Conservation (phyloP, 257 asterid species). For the Nicotiana obtusifolia region DNA sequence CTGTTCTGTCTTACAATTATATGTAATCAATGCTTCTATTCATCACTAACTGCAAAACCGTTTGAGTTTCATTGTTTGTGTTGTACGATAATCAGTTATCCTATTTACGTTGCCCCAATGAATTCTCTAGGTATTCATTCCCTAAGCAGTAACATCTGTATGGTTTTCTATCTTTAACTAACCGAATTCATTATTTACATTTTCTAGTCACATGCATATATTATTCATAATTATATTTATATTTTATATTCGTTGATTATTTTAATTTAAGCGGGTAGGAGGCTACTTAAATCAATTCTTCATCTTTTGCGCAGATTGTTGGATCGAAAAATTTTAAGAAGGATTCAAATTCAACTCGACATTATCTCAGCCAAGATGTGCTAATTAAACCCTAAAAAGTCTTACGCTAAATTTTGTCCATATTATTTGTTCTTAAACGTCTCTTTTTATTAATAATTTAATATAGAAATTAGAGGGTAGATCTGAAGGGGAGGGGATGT, state of each 20-base stretch:
- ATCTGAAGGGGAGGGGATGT: too few species aligned
- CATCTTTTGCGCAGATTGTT: neutral
- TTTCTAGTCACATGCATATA: too few species aligned
- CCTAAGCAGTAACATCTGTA: neutral
- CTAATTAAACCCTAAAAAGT: neutral
- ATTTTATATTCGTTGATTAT: too few species aligned
- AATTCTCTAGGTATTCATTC: neutral
- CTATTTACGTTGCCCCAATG: neutral
- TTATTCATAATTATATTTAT: too few species aligned
- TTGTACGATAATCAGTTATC: neutral
- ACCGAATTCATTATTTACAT: too few species aligned
- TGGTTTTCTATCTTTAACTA: too few species aligned
- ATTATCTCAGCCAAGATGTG: neutral
- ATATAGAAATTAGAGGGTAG: too few species aligned
- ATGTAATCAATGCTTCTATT: neutral
- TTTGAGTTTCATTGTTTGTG: neutral
- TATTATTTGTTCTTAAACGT: neutral
- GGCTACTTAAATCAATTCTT: too few species aligned
- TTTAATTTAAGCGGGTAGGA: too few species aligned
- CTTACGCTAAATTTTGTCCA: too few species aligned
- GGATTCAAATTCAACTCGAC: neutral
- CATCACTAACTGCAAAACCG: slow-evolving; percentile 7
- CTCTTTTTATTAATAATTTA: neutral
- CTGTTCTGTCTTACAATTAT: neutral
- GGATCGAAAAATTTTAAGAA: neutral